Evolutionary conservation across 2,329 filamentous ascomycete species (phyloP), one percentile per base, ranked within the genome.

Genomic region (Chaetomiaceae sp.): DNA sequence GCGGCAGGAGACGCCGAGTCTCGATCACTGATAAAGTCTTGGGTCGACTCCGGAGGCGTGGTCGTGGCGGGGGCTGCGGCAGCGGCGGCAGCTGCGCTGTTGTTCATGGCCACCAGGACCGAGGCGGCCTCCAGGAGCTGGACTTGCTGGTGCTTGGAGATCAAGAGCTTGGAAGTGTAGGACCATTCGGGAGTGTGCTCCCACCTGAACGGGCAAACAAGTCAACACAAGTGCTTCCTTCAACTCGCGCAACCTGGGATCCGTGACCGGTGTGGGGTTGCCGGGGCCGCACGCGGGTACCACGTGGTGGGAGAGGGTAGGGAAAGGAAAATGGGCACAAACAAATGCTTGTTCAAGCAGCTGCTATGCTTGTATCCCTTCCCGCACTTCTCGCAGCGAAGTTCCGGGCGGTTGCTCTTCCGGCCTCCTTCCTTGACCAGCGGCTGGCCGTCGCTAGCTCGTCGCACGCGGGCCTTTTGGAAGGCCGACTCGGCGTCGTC

Each of bases 281-380:
- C 53, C 53, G 42, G 44, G 37, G 59, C 59, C 57, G 51, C 53
- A 55, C 51, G 56, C 61, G 58, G 66, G 69, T 64, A 68, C 64
- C 65, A 62, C 65, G 66, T 69, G 70, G 69, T 72, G 75, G 74
- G 75, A 74, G 75, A 77, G 80, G 63, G 51, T 58, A 60, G 60
- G 58, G 58, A 64, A 62, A 63, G 61, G 63, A 62, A 60, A 64
- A 53, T 61, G 84, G 80, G 77, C 80, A 96, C 94, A 83, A 85
- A 97, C 94, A 96, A 87, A 85, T 99, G 94, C 84, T 97, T 99
- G 72, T 89, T 95, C 80, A 99, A 84, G 84, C 94, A 99, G 79
- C 94, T 97, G 84, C 91, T 95, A 82, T 99, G 94, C 85, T 99
- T 99, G 84, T 99, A 99, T 75, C 91, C 91, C 82, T 99, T 99